These are phyloP conservation scores for Bifiguratus adelaidae DNA, from an alignment of 192 early-diverging fungal genomes.

Conservation along the genomic window DNA sequence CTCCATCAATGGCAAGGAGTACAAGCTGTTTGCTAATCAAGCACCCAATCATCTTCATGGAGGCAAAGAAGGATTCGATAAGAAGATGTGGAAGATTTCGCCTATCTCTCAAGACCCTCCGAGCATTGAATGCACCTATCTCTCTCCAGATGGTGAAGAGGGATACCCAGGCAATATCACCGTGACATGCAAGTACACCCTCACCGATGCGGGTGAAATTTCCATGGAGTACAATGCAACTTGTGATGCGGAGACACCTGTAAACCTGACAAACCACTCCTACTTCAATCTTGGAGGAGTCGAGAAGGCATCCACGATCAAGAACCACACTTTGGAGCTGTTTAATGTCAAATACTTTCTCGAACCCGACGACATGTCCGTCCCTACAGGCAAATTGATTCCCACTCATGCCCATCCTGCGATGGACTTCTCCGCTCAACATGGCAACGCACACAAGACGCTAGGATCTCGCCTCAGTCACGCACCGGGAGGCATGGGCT, in stretches of 20 bases:
- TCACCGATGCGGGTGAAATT: slow-evolving; percentile 35
- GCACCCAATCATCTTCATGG: slow-evolving; percentile 78
- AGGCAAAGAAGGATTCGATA: slow-evolving; percentile 65
- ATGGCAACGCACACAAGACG: slow-evolving; percentile 6
- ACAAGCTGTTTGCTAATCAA: slow-evolving; percentile 52
- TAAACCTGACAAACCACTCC: slow-evolving; percentile 78
- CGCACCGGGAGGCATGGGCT: slow-evolving; percentile 52
- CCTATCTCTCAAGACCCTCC: slow-evolving; percentile 29
- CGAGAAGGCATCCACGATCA: slow-evolving; percentile 23
- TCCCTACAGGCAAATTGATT: slow-evolving; percentile 64
- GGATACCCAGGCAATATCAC: slow-evolving; percentile 67
- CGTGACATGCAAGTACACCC: slow-evolving; percentile 45
- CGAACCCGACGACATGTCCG: slow-evolving; percentile 35
- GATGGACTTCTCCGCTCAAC: slow-evolving; percentile 47
- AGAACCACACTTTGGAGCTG: slow-evolving; percentile 39
- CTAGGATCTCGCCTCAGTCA: slow-evolving; percentile 39
- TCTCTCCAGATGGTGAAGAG: slow-evolving; percentile 65
- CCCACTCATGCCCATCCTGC: slow-evolving; percentile 18
- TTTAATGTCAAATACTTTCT: slow-evolving; percentile 35
- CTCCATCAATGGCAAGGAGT: slow-evolving; percentile 40
- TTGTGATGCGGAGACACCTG: slow-evolving; percentile 34
- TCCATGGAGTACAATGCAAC: slow-evolving; percentile 38
- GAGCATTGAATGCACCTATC: slow-evolving; percentile 38
- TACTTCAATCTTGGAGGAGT: slow-evolving; percentile 85
- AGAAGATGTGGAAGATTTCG: slow-evolving; percentile 41